These are phyloP conservation scores for Fusarium denticulatum DNA, from an alignment of 2,329 filamentous ascomycete genomes.

Conservation along the genomic window DNA sequence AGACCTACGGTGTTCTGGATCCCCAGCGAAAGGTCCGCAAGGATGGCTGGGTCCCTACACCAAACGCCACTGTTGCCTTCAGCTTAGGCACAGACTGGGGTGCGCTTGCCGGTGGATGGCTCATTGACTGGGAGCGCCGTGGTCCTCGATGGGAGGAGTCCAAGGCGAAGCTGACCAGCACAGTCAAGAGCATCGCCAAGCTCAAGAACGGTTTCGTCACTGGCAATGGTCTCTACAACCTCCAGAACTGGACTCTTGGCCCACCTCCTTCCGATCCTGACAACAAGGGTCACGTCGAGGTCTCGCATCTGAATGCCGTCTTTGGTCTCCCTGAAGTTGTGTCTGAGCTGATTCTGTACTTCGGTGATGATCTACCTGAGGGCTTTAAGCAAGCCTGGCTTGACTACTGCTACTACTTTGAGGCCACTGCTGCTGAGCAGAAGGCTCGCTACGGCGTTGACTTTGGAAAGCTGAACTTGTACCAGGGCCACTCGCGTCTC, in stretches of 20 bases:
- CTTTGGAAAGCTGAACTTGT: constrained; percentile 59
- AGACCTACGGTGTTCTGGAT: constrained; percentile 64
- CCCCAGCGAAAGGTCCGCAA: constrained; percentile 67
- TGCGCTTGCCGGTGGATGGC: constrained; percentile 65
- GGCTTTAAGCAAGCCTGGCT: constrained; percentile 65
- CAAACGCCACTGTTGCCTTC: constrained; percentile 56
- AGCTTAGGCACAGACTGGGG: constrained; percentile 69
- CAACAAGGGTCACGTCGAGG: constrained; percentile 61
- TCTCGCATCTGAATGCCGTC: constrained; percentile 66
- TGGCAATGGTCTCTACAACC: constrained; percentile 62
- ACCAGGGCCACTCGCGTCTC: constrained; percentile 67
- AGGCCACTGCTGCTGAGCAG: constrained; percentile 60
- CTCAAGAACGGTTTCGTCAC: constrained; percentile 69
- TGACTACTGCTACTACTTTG: constrained; percentile 69
- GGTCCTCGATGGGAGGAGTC: constrained; percentile 64
- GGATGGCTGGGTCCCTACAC: constrained; percentile 58
- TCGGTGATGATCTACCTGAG: constrained; percentile 54
- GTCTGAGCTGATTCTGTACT: constrained; percentile 63
- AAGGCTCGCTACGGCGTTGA: constrained; percentile 60
- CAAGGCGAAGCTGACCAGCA: constrained; percentile 58
- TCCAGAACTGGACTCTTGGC: constrained; percentile 57
- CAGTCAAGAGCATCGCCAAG: constrained; percentile 60
- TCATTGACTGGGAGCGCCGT: constrained; percentile 68
- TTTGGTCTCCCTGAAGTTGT: constrained; percentile 69
- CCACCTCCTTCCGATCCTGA: constrained; percentile 63